These are phyloP conservation scores for Casuarina glauca DNA, from an alignment of 306 rosid genomes.

Conservation along the genomic window DNA sequence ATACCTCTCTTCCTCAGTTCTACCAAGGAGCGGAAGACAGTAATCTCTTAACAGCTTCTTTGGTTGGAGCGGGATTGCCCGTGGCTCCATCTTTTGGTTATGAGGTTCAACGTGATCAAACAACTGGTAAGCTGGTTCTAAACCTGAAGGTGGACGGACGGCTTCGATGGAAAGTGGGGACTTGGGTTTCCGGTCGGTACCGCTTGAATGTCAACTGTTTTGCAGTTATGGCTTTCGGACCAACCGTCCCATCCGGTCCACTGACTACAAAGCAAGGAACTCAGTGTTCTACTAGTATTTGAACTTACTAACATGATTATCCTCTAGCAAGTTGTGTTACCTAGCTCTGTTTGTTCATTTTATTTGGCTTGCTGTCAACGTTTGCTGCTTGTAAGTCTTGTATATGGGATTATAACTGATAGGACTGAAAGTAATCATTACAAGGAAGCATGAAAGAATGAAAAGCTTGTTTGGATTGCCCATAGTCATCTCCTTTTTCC, in stretches of 20 bases:
- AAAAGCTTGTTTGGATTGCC: constrained; percentile 31
- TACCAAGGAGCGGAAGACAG: constrained; percentile 68
- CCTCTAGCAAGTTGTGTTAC: neutral
- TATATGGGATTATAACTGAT: constrained; percentile 26
- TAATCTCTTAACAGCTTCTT: constrained; percentile 65
- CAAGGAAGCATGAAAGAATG: constrained; percentile 30
- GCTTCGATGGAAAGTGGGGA: constrained; percentile 87
- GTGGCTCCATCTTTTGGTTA: constrained; percentile 78
- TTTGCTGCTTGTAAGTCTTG: constrained; percentile 36
- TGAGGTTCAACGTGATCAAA: constrained; percentile 72
- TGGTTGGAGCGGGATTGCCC: constrained; percentile 56
- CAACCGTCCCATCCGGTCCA: constrained; percentile 46
- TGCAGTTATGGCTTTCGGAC: constrained; percentile 65
- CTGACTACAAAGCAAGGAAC: constrained; percentile 54
- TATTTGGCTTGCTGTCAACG: constrained; percentile 39
- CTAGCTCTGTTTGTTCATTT: constrained; percentile 9
- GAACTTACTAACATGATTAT: constrained; percentile 11
- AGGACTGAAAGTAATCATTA: constrained; percentile 29
- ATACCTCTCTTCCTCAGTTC: constrained; percentile 68
- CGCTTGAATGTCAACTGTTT: constrained; percentile 71
- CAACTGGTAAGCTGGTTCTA: constrained; percentile 57
- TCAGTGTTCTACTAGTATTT: constrained; percentile 75
- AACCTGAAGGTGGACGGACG: constrained; percentile 62
- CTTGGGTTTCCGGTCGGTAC: constrained; percentile 87
- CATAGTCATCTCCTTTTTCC: constrained; percentile 25